Base-by-base conservation (phyloP, 163 green algal species). In the Coccomyxa subellipsoidea region DNA sequence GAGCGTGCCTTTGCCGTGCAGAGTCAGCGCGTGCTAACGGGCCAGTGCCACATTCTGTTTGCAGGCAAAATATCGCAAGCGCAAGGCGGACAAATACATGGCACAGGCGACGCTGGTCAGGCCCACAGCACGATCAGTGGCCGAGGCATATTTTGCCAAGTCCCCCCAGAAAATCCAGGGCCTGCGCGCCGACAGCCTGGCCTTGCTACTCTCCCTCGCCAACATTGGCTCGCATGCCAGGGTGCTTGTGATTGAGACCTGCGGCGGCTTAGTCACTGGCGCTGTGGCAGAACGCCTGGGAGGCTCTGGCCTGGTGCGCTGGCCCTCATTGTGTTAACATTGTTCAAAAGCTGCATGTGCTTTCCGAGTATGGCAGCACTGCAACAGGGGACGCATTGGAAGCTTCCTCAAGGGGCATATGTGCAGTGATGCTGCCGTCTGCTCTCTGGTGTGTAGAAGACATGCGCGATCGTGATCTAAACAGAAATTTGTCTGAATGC, bases 1-100 rank as follows among this genome's bases (percentile, higher is more conserved):
- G n/a, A n/a, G n/a, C n/a, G n/a, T n/a, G n/a, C n/a, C n/a, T n/a
- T 73, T 73, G 47, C 69, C 79, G 6, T 90, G 47, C 47, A 59
- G 15, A 59, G n/a, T n/a, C n/a, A n/a, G n/a, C n/a, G n/a, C n/a
- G n/a, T n/a, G n/a, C n/a, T n/a, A n/a, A n/a, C n/a, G n/a, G n/a
- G n/a, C n/a, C n/a, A n/a, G n/a, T n/a, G n/a, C n/a, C n/a, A n/a
- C n/a, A n/a, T n/a, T n/a, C n/a, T 75, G 77, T 10, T 53, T 77
- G 59, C 78, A 98, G 85, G 93, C 94, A 38, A 98, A 98, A 87
- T 98, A 98, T 86, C 91, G 88, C 72, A 92, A 90, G 77, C 92
- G 92, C 73, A 97, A 98, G 86, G 86, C 90, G 0, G 92, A 93
- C 27, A 98, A 98, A 89, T 96, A 98, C 87, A 76, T 87, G 21